Percentiles rank a stretch among this genome's conserved stretches.
These are phyloP conservation scores for Lepidium aucheri DNA, from an alignment of 345 rosid species.

Conservation along the genomic window DNA sequence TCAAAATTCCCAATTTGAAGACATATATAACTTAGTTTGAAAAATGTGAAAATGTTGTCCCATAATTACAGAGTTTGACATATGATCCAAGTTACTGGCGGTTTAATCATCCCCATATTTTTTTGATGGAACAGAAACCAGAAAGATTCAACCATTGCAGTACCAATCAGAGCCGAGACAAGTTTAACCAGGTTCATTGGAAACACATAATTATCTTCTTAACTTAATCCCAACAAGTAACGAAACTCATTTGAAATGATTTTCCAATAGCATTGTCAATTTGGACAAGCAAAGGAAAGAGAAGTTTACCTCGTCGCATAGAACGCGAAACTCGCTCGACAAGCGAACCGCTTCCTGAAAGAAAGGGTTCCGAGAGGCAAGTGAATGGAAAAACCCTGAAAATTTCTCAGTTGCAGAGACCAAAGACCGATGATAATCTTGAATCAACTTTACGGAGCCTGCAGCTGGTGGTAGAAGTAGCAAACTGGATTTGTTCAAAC, in stretches of 20 bases:
- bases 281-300: not conserved
- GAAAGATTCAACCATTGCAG: not conserved
- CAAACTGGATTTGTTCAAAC: slow-evolving; percentile 22
- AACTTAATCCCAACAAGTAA: not conserved
- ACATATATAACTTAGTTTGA: not conserved
- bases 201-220: not conserved
- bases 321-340: slow-evolving; percentile 35
- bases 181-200: not conserved
- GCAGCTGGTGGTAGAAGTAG: slow-evolving; percentile 15
- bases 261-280: not conserved
- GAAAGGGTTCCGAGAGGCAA: slow-evolving; percentile 48
- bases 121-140: not conserved
- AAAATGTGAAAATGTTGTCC: not conserved
- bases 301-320: slow-evolving; percentile 38
- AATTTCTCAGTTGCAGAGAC: slow-evolving; percentile 36
- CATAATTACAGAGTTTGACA: not conserved
- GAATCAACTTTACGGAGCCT: slow-evolving; percentile 29
- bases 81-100: not conserved
- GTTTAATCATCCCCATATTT: not conserved
- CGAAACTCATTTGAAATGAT: not conserved
- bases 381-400: slow-evolving; percentile 25
- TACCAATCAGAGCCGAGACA: not conserved
- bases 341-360: slow-evolving; percentile 35
- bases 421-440: slow-evolving; percentile 39
- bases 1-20: slow-evolving; percentile 1